These are phyloP conservation scores for Apiotrichum akiyoshidainum DNA, from an alignment of 1,284 basidiomycete genomes.

Conservation along the genomic window DNA sequence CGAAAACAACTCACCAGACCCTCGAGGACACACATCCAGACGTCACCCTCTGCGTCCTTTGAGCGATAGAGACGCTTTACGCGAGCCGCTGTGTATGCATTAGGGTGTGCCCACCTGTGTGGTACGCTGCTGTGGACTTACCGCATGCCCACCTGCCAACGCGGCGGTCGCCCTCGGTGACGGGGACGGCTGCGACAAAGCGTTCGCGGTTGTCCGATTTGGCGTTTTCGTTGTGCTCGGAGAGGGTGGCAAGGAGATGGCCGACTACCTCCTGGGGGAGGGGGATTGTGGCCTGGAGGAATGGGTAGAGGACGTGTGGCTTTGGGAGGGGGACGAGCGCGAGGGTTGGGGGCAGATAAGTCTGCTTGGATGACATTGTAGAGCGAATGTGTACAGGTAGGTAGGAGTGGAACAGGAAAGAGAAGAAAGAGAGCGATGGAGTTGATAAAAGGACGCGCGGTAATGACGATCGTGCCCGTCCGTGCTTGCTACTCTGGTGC, in stretches of 20 bases:
- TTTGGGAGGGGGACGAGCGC: constrained; percentile 40
- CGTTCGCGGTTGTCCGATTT: constrained; percentile 22
- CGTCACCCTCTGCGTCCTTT: constrained; percentile 19
- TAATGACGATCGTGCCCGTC: too few species aligned
- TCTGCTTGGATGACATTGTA: neutral
- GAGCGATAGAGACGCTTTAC: constrained; percentile 36
- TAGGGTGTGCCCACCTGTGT: neutral
- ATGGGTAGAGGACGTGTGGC: constrained; percentile 42
- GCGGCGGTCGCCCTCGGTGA: constrained; percentile 40
- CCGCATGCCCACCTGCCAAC: constrained; percentile 45
- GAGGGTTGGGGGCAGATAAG: constrained; percentile 39
- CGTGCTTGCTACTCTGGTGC: too few species aligned
- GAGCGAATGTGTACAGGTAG: neutral
- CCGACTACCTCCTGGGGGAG: constrained; percentile 32
- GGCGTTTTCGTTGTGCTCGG: constrained; percentile 27
- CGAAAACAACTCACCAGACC: constrained; percentile 32
- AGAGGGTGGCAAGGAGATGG: constrained; percentile 33
- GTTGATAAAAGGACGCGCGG: too few species aligned
- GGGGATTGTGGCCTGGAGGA: constrained; percentile 29
- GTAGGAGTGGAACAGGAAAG: too few species aligned
- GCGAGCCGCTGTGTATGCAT: constrained; percentile 30
- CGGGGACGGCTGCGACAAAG: constrained; percentile 40
- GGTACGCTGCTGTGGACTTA: constrained; percentile 17
- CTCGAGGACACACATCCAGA: constrained; percentile 32
- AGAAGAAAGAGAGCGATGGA: too few species aligned